Conservation (phyloP, 2,329 filamentous ascomycete species). For the Lomentospora prolificans region DNA sequence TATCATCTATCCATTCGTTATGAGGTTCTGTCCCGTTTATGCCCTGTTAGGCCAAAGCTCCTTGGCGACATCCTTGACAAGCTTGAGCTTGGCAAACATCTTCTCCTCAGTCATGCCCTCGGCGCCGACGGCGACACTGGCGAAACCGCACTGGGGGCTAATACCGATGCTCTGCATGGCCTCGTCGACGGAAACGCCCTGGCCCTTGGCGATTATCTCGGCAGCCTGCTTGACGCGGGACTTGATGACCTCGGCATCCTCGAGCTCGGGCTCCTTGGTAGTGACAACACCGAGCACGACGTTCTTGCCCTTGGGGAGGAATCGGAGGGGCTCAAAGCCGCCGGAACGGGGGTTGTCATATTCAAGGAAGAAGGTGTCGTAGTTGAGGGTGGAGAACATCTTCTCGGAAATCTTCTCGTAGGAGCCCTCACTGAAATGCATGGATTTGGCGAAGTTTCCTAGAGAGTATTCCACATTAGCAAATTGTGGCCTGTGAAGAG, state of each 20-base stretch:
- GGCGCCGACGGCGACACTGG: conserved; percentile 54
- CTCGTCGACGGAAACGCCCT: conserved; percentile 49
- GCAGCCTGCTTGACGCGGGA: conserved; percentile 46
- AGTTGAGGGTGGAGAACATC: conserved; percentile 49
- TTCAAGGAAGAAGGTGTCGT: conserved; percentile 52
- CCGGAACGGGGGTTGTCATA: conserved; percentile 51
- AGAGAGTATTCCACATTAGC: no score
- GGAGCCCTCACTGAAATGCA: conserved; percentile 54
- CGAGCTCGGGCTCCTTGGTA: conserved; percentile 48
- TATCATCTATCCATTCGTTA: neutral
- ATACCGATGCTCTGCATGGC: conserved; percentile 56
- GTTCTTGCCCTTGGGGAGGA: conserved; percentile 50
- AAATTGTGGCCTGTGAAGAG: no score
- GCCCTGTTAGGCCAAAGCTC: conserved; percentile 43
- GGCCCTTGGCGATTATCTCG: conserved; percentile 56
- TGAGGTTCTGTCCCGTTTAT: neutral
- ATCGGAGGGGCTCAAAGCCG: conserved; percentile 50
- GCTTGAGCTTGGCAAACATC: conserved; percentile 61
- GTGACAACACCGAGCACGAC: conserved; percentile 53
- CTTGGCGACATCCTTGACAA: conserved; percentile 57
- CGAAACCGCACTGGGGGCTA: conserved; percentile 62
- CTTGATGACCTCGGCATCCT: conserved; percentile 46
- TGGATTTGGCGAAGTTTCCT: conserved; percentile 50
- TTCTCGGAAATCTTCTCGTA: conserved; percentile 53
- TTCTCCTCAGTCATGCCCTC: conserved; percentile 57